Evolutionary conservation across 352 stramenopile species (phyloP).

Genomic region (Globisporangium alternatum): DNA sequence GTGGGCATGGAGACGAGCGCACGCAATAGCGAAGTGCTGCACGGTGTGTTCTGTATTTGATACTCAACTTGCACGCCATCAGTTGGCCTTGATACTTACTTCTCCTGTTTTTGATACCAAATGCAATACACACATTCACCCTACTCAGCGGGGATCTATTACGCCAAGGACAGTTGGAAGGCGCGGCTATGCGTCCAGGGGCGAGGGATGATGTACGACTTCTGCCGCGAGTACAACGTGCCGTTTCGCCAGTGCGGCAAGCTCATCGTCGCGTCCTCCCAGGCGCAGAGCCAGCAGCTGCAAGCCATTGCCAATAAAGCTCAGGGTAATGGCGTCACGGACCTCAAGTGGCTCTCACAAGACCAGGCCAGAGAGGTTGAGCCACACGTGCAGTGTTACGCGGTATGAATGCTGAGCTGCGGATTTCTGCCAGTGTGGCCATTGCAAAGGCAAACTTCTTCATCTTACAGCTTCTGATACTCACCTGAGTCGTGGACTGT

Average conservation of each 20-base stretch:
- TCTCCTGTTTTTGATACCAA: not conserved
- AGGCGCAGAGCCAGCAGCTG: constrained; percentile 36
- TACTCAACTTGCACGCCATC: not conserved
- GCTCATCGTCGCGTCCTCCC: constrained; percentile 86
- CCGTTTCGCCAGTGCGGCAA: constrained; percentile 90
- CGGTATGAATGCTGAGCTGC: constrained; percentile 19
- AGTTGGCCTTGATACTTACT: not conserved
- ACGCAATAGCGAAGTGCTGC: constrained; percentile 96
- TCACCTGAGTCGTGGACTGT: not conserved
- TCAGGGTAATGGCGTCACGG: constrained; percentile 50
- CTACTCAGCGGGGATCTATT: constrained; percentile 90
- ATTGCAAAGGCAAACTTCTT: not conserved
- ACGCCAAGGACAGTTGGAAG: constrained; percentile 87
- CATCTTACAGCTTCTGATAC: not conserved
- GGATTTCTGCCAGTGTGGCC: not conserved
- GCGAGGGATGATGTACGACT: constrained; percentile 88
- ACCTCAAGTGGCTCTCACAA: constrained; percentile 49
- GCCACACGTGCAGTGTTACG: constrained; percentile 49
- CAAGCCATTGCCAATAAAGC: constrained; percentile 33
- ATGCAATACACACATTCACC: not conserved
- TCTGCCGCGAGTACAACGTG: constrained; percentile 85
- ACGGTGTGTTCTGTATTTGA: constrained; percentile 51
- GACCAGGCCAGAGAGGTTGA: constrained; percentile 45
- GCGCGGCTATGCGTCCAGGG: constrained; percentile 90
- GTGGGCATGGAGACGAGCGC: constrained; percentile 88